Conservation (phyloP, 768 basidiomycete genomes). For the Rhodosporidiobolus odoratus region DNA sequence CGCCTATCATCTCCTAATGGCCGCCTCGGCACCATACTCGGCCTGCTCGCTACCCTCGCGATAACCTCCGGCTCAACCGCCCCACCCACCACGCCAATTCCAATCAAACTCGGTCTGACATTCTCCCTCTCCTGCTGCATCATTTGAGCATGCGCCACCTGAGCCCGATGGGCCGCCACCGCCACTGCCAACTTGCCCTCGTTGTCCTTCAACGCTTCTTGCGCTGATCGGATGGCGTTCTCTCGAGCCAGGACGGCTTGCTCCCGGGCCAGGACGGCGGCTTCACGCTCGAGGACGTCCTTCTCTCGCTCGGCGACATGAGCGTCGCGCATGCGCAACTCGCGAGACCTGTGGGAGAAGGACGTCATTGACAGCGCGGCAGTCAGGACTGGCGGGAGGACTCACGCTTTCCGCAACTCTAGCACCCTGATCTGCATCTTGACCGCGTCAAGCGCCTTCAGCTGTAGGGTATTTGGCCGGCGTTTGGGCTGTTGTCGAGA, state of each 20-base stretch:
- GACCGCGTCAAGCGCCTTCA: constrained; percentile 39
- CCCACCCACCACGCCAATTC: constrained; percentile 3
- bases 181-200: constrained; percentile 19
- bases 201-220: constrained; percentile 14
- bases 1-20: constrained; percentile 39
- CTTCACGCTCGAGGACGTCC: constrained; percentile 35
- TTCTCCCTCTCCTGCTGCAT: constrained; percentile 11
- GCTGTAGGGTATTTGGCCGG: constrained; percentile 38
- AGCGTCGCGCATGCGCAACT: constrained; percentile 28
- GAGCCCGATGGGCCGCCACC: constrained; percentile 18
- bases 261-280: constrained; percentile 31
- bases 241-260: constrained; percentile 23
- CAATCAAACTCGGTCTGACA: too few species aligned
- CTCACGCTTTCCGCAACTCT: constrained; percentile 35
- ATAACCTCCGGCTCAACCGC: constrained; percentile 31
- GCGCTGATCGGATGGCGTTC: constrained; percentile 2
- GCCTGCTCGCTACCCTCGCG: constrained; percentile 40
- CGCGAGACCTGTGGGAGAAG: constrained; percentile 14
- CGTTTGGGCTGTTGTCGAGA: constrained; percentile 29
- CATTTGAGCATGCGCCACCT: constrained; percentile 15
- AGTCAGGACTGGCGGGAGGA: not conserved
- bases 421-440: constrained; percentile 36
- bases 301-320: constrained; percentile 37
- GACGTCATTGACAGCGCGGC: too few species aligned
- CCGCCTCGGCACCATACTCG: constrained; percentile 41